Evolutionary conservation across 805 yeast genomes (phyloP).

Genomic region (Monosporozyma unispora): DNA sequence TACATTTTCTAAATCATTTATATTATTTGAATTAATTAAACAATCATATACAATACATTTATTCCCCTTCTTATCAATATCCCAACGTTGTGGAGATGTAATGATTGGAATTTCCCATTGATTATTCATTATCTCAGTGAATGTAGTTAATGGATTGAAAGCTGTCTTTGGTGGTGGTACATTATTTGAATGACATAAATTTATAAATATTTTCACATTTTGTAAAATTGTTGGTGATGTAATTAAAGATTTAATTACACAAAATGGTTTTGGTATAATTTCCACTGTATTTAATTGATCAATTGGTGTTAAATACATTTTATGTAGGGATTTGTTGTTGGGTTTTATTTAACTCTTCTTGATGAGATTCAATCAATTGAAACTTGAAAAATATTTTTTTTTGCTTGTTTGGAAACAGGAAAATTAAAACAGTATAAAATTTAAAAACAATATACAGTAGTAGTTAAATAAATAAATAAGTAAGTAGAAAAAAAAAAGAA

Average conservation of each 20-base stretch:
- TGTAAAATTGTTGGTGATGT: slow-evolving; percentile 25
- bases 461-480: background rate
- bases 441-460: background rate
- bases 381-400: too few relatives aligned
- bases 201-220: slow-evolving; percentile 61
- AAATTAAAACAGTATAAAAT: too few relatives aligned
- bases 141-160: slow-evolving; percentile 50
- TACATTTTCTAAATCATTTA: slow-evolving; percentile 47
- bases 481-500: background rate
- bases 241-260: slow-evolving; percentile 61
- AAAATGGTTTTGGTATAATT: slow-evolving; percentile 42
- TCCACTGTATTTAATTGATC: background rate
- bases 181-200: slow-evolving; percentile 56
- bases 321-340: background rate
- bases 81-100: slow-evolving; percentile 46
- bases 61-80: slow-evolving; percentile 61
- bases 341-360: too few relatives aligned
- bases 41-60: slow-evolving; percentile 68
- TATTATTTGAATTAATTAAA: slow-evolving; percentile 42
- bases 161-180: slow-evolving; percentile 54
- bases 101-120: slow-evolving; percentile 84
- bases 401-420: too few relatives aligned
- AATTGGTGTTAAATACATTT: background rate
- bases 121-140: slow-evolving; percentile 55
- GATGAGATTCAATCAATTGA: too few relatives aligned